Percentiles rank a stretch among this genome's conserved stretches.
Conservation (phyloP, 2,329 filamentous ascomycete genomes). For the Arthrobotrys entomopaga region DNA sequence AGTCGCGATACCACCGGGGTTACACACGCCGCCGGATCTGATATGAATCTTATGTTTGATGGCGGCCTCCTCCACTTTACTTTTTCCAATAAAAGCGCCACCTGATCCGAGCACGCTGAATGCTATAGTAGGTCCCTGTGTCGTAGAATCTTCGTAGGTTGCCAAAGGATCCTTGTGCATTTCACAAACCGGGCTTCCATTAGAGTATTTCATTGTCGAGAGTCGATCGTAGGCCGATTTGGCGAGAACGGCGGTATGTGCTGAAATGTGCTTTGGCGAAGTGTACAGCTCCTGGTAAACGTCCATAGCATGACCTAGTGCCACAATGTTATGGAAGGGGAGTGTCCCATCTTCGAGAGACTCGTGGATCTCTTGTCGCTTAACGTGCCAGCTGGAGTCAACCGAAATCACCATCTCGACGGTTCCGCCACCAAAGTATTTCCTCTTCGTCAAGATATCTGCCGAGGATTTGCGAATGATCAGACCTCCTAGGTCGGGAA, state of each 20-base stretch:
- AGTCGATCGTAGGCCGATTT: constrained; percentile 67
- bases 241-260: constrained; percentile 69
- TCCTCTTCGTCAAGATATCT: constrained; percentile 67
- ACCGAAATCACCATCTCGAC: constrained; percentile 69
- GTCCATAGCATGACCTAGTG: constrained; percentile 70
- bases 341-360: constrained; percentile 74
- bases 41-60: constrained; percentile 70
- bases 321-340: constrained; percentile 73
- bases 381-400: constrained; percentile 68
- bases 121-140: constrained; percentile 72
- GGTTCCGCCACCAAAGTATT: constrained; percentile 76
- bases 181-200: constrained; percentile 67
- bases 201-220: constrained; percentile 66
- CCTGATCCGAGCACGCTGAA: constrained; percentile 71
- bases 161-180: constrained; percentile 67
- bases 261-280: constrained; percentile 64
- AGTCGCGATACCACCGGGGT: constrained; percentile 66
- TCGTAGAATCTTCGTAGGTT: constrained; percentile 66
- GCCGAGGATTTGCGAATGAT: constrained; percentile 69
- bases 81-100: constrained; percentile 69
- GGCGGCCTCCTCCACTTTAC: constrained; percentile 70
- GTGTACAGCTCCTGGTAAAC: constrained; percentile 69
- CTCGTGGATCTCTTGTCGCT: constrained; percentile 67
- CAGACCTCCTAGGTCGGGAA: constrained; percentile 71
- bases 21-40: constrained; percentile 70